phyloP scores from a whole-genome alignment of 2,329 filamentous ascomycete genomes.

The Cadophora malorum region DNA sequence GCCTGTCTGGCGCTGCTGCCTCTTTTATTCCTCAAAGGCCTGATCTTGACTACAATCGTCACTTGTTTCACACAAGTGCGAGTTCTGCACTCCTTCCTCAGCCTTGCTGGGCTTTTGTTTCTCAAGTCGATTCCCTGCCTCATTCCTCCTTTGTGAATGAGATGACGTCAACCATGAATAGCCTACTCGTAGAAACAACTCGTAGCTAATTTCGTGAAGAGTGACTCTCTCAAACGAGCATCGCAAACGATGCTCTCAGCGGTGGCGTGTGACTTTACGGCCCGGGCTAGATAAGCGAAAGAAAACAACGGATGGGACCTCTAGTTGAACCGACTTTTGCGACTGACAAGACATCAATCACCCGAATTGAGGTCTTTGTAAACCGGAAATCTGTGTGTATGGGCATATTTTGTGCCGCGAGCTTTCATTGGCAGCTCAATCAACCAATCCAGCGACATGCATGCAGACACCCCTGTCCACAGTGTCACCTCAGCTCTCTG shows the following conservation, averaged over 20 bases:
- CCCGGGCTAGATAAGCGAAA: neutral
- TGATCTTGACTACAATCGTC: neutral
- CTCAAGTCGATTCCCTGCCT: no score
- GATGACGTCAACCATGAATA: no score
- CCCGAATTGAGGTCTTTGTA: no score
- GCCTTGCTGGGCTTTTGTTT: no score
- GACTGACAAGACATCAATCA: neutral
- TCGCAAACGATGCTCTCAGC: neutral
- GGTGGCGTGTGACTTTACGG: neutral
- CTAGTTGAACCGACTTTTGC: neutral
- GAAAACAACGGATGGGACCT: neutral
- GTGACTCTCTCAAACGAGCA: no score
- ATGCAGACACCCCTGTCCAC: neutral
- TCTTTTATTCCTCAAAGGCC: neutral
- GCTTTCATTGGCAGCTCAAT: neutral
- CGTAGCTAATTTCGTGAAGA: no score
- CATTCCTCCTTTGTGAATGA: no score
- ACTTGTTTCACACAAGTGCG: no score
- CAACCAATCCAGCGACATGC: neutral
- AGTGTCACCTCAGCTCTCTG: neutral
- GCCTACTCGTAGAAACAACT: no score
- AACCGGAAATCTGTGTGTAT: no score
- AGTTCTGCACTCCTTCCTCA: no score
- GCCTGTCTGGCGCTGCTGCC: neutral
- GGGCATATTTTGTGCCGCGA: no score